phyloP scores from a whole-genome alignment of 2,329 filamentous ascomycete species.

The Diplodia mutila region DNA sequence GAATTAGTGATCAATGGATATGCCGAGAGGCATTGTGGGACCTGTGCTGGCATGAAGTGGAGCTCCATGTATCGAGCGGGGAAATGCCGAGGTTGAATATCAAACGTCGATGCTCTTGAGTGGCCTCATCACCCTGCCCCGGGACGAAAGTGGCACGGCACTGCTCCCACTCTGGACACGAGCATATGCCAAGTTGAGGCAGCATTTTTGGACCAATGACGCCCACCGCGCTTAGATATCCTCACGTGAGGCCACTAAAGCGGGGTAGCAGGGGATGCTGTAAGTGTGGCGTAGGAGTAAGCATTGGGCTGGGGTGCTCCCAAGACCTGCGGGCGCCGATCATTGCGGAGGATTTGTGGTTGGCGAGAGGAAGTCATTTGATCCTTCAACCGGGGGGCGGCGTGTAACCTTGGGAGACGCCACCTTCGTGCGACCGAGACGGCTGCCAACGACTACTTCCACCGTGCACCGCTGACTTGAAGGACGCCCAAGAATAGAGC shows the following conservation, averaged over 20 bases:
- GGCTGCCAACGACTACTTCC: not conserved
- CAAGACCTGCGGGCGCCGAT: not conserved
- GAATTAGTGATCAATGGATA: not conserved
- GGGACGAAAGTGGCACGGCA: no score
- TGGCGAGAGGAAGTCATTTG: not conserved
- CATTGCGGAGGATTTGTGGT: constrained; percentile 8
- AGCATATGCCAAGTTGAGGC: no score
- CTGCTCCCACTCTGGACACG: no score
- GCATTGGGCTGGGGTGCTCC: not conserved
- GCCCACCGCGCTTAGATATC: no score
- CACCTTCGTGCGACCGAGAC: not conserved
- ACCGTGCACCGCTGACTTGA: not conserved
- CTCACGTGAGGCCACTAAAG: no score
- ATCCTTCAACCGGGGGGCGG: no score
- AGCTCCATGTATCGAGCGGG: not conserved
- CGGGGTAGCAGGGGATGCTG: not conserved
- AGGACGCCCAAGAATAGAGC: not conserved
- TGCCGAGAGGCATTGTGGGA: not conserved
- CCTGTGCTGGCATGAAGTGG: not conserved
- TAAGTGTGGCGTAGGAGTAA: not conserved
- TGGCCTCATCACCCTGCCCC: no score
- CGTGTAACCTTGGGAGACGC: no score
- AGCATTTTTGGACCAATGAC: no score
- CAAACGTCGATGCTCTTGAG: not conserved
- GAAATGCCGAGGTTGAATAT: not conserved